Evolutionary conservation across 2,329 filamentous ascomycete species (phyloP), one percentile per base, ranked within the genome.

Genomic region (Cladosporium colombiae): DNA sequence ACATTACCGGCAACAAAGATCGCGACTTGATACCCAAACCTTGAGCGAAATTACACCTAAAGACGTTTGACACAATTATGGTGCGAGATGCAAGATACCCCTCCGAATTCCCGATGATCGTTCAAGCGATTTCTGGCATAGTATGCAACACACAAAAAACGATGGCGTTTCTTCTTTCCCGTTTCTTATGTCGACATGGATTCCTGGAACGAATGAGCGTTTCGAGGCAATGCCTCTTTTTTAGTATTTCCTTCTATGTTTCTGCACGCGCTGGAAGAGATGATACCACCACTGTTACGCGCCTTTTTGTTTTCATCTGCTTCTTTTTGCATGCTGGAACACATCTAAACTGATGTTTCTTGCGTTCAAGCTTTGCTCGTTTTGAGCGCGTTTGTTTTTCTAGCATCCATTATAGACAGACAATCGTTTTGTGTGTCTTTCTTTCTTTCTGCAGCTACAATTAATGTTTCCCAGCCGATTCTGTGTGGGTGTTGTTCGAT

Each of bases 81-180:
- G 40, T 46, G 40, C 40, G 23, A 55, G 52, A 55, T 55, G 40
- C 40, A 46, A 55, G 52, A 55, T 55, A 55, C 52, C 52, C 52
- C 6, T 7, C 40, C 40, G n/a, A 46, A 21, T 21, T 18, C n/a
- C 40, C 40, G 40, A 55, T 55, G 52, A 33, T 33, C 52, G 52
- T 55, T 55, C 52, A 55, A 55, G 52, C 52, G 52, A 55, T 33
- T 55, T 16, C 31, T 55, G 52, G 52, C 52, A 55, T 33, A 55
- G 52, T 21, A 31, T 33, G 52, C 50, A 53, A 27, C 13, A 31
- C 50, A 35, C 33, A 35, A 33, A n/a, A 27, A 29, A 55, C 27
- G 52, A 55, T n/a, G 52, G 52, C 52, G 52, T 55, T 10, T 10
- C n/a, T 55, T 21, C 11, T 33, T 21, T n/a, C 13, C 27, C 33